phyloP scores from a whole-genome alignment of 306 rosid species.

The Carpinus fangiana region DNA sequence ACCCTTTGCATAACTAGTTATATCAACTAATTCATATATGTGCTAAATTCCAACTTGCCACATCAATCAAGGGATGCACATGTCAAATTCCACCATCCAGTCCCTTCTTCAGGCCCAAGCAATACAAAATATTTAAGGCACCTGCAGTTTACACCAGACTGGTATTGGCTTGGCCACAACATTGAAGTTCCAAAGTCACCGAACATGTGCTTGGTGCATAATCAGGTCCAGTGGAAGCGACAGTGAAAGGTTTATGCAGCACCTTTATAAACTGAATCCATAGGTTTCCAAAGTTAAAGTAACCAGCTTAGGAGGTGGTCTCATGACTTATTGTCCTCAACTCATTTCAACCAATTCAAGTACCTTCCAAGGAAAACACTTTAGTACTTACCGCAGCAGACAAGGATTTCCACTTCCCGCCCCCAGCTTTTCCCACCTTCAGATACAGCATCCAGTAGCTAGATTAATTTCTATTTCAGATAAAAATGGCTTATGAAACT shows the following conservation, averaged over 20 bases:
- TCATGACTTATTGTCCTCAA: conserved; percentile 7
- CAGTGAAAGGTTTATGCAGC: conserved; percentile 20
- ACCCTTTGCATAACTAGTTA: conserved; percentile 14
- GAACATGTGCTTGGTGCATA: conserved; percentile 13
- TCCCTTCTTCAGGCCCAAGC: conserved; percentile 8
- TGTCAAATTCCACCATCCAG: conserved; percentile 15
- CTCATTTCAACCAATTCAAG: neutral
- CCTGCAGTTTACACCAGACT: conserved; percentile 14
- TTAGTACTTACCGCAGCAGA: conserved; percentile 21
- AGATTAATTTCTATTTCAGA: conserved; percentile 16
- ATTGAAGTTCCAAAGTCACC: conserved; percentile 17
- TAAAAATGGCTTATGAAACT: conserved; percentile 2
- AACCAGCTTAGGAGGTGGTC: conserved; percentile 2
- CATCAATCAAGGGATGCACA: conserved; percentile 13
- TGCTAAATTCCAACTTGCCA: conserved; percentile 18
- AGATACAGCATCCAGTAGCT: conserved; percentile 14
- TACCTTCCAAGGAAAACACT: conserved; percentile 2
- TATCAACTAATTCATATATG: conserved; percentile 16
- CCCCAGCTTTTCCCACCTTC: conserved; percentile 44
- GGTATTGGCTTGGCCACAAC: conserved; percentile 12
- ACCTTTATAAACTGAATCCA: conserved; percentile 26
- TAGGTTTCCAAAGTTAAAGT: conserved; percentile 19
- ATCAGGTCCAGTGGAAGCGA: conserved; percentile 8
- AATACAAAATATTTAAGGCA: neutral
- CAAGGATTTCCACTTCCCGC: conserved; percentile 42